These are phyloP conservation scores for Aspergillus niger DNA, from an alignment of 2,329 filamentous ascomycete species.

Conservation along the genomic window DNA sequence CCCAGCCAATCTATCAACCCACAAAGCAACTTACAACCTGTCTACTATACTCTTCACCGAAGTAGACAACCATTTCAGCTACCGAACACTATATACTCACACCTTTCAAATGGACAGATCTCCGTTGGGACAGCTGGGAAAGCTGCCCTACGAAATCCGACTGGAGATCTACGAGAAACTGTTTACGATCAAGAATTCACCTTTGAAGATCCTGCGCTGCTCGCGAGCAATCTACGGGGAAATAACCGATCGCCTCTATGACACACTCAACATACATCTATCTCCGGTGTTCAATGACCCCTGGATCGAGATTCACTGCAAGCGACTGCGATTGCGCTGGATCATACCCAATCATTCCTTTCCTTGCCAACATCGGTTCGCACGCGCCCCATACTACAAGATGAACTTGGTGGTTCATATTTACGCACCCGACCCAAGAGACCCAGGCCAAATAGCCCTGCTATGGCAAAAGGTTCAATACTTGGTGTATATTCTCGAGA, in stretches of 20 bases:
- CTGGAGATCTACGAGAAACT: not conserved
- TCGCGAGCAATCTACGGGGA: not conserved
- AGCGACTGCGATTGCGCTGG: not conserved
- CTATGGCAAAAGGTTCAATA: not conserved
- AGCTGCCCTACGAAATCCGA: not conserved
- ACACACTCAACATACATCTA: not conserved
- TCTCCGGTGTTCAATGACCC: not conserved
- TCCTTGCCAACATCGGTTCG: not conserved
- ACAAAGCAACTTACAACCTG: not conserved
- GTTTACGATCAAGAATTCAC: not conserved
- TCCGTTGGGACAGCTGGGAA: not conserved
- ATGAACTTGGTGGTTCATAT: not conserved
- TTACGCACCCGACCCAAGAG: not conserved
- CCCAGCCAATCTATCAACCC: not conserved
- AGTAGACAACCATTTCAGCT: not conserved
- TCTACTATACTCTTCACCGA: not conserved
- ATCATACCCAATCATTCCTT: not conserved
- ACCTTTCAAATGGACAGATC: not conserved
- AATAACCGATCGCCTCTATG: not conserved
- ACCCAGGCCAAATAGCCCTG: not conserved
- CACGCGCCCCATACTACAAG: not conserved
- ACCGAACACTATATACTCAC: not conserved
- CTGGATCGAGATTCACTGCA: not conserved
- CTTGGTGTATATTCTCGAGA: not conserved
- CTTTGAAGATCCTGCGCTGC: not conserved